These are phyloP conservation scores for Plasmopara viticola DNA, from an alignment of 352 stramenopile species.

Conservation along the genomic window DNA sequence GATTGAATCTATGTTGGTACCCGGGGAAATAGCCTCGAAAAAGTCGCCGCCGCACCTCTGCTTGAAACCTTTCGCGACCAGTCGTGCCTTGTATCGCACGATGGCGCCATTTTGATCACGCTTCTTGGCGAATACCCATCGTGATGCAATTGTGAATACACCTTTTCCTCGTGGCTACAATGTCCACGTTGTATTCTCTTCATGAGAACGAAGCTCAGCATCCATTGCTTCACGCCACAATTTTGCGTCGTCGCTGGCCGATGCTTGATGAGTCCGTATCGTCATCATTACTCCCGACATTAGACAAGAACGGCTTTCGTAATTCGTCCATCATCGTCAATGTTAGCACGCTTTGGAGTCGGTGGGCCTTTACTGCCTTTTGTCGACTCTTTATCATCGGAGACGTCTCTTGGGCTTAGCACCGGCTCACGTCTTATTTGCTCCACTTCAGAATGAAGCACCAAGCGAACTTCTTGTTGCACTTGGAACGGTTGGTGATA, in stretches of 20 bases:
- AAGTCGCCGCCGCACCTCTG: no score
- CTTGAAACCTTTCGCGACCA: no score
- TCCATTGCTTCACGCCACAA: neutral
- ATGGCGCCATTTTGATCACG: neutral
- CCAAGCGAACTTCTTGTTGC: neutral
- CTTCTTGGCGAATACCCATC: neutral
- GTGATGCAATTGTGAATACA: neutral
- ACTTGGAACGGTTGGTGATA: neutral
- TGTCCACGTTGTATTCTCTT: constrained; percentile 4
- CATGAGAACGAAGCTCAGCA: neutral
- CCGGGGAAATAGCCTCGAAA: no score
- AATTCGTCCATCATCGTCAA: neutral
- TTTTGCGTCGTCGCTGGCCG: neutral
- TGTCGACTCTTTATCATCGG: neutral
- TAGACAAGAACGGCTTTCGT: neutral
- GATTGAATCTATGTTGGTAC: no score
- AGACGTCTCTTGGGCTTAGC: neutral
- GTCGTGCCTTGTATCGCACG: no score
- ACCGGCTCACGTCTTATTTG: neutral
- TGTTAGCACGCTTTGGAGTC: neutral
- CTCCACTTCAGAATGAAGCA: neutral
- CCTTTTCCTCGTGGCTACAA: neutral
- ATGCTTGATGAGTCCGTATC: neutral
- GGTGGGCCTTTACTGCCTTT: neutral
- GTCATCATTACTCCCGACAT: neutral